Conservation (phyloP, 2,329 filamentous ascomycete species). For the Tolypocladium ovalisporum region DNA sequence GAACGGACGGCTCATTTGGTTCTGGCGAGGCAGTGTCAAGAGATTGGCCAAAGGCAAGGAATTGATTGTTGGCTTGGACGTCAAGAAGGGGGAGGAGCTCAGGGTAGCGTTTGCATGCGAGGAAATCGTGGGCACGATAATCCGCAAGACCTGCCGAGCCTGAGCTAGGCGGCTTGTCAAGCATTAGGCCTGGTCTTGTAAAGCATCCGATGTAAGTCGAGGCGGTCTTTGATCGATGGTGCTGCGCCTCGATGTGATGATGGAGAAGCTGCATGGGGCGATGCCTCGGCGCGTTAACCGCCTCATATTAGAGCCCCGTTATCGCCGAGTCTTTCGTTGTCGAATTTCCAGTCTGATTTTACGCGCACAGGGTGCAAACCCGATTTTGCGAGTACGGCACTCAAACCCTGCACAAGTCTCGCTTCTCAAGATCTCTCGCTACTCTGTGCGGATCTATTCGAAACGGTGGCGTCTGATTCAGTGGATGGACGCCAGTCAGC, state of each 20-base stretch:
- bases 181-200: background rate
- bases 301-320: no score
- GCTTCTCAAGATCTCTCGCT: no score
- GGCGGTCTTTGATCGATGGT: background rate
- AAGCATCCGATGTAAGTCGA: background rate
- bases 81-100: slow-evolving; percentile 42
- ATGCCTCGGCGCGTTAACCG: background rate
- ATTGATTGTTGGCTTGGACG: slow-evolving; percentile 41
- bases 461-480: background rate
- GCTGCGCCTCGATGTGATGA: background rate
- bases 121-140: slow-evolving; percentile 58
- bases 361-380: background rate
- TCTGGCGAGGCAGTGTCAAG: slow-evolving; percentile 50
- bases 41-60: slow-evolving; percentile 51
- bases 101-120: slow-evolving; percentile 74
- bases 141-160: slow-evolving; percentile 11
- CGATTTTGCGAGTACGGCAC: no score
- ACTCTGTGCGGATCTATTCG: background rate
- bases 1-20: slow-evolving; percentile 49
- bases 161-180: slow-evolving; percentile 5
- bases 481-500: background rate
- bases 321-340: background rate
- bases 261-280: background rate
- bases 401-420: no score
- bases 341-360: background rate